These are phyloP conservation scores for Cyclotella choctawhatcheeana DNA, from an alignment of 108 stramenopile species.

Conservation along the genomic window DNA sequence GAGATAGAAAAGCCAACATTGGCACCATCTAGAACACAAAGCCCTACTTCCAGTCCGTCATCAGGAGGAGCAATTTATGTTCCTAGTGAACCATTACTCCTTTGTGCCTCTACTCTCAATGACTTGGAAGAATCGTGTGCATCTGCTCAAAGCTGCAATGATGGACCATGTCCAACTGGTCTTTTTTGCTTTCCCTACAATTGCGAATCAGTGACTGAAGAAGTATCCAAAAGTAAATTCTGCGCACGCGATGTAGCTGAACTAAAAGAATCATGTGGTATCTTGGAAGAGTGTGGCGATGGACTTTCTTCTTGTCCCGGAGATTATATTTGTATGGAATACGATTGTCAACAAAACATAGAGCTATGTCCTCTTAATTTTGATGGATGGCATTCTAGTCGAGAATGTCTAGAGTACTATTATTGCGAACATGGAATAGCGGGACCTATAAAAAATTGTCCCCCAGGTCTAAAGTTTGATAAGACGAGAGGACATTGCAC, in stretches of 20 bases:
- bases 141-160: slow-evolving; percentile 14
- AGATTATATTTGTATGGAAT: neutral
- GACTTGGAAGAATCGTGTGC: slow-evolving; percentile 27
- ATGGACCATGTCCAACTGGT: slow-evolving; percentile 20
- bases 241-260: slow-evolving; percentile 12
- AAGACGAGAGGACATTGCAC: slow-evolving; percentile 17
- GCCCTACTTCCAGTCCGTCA: neutral
- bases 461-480: slow-evolving; percentile 27
- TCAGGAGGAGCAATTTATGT: neutral
- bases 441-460: slow-evolving; percentile 3
- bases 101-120: slow-evolving; percentile 13
- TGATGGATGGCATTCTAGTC: slow-evolving; percentile 20
- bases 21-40: slow-evolving; percentile 9
- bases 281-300: neutral
- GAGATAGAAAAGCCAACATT: neutral
- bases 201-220: slow-evolving; percentile 1
- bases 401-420: slow-evolving; percentile 30
- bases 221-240: neutral
- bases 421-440: slow-evolving; percentile 21
- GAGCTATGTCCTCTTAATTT: slow-evolving; percentile 16
- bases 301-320: neutral
- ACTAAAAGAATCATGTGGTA: slow-evolving; percentile 9
- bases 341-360: slow-evolving; percentile 8
- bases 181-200: slow-evolving; percentile 34
- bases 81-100: neutral